A percentile compares a stretch with the other conserved stretches of the same genome.
These are phyloP conservation scores for Hypoxylon fragiforme DNA, from an alignment of 495 filamentous ascomycete species.

Conservation along the genomic window DNA sequence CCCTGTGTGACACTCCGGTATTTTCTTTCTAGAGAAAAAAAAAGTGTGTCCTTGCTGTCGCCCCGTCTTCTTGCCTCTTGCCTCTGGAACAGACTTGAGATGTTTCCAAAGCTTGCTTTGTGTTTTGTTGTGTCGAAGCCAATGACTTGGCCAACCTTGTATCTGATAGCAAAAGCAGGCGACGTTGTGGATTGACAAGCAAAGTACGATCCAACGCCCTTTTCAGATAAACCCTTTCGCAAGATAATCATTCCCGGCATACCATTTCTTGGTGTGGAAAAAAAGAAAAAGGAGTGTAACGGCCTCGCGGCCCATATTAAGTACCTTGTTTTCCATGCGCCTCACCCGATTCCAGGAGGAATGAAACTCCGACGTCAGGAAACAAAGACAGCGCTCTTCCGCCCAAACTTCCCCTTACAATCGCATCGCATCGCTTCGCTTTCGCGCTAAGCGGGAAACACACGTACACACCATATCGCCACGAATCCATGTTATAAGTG, in stretches of 20 bases:
- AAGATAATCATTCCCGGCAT: conserved; percentile 27
- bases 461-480: conserved; percentile 3
- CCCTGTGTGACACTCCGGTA: conserved; percentile 15
- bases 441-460: conserved; percentile 11
- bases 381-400: conserved; percentile 24
- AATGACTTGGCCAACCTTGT: conserved; percentile 12
- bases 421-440: too few relatives aligned
- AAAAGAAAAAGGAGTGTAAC: conserved; percentile 33
- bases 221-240: conserved; percentile 24
- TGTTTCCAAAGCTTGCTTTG: conserved; percentile 23
- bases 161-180: conserved; percentile 22
- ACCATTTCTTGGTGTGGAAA: conserved; percentile 12
- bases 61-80: conserved; percentile 9
- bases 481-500: conserved; percentile 5
- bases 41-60: conserved; percentile 16
- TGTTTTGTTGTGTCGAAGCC: conserved; percentile 6
- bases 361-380: conserved; percentile 31
- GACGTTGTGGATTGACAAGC: conserved; percentile 25
- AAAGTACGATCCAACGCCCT: conserved; percentile 40
- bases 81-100: conserved; percentile 21
- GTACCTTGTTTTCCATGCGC: conserved; percentile 33
- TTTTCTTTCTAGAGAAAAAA: conserved; percentile 27
- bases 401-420: conserved; percentile 9
- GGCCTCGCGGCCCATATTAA: conserved; percentile 36
- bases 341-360: conserved; percentile 29